Conservation (phyloP, 192 early-diverging fungal species). For the Linnemannia elongata region DNA sequence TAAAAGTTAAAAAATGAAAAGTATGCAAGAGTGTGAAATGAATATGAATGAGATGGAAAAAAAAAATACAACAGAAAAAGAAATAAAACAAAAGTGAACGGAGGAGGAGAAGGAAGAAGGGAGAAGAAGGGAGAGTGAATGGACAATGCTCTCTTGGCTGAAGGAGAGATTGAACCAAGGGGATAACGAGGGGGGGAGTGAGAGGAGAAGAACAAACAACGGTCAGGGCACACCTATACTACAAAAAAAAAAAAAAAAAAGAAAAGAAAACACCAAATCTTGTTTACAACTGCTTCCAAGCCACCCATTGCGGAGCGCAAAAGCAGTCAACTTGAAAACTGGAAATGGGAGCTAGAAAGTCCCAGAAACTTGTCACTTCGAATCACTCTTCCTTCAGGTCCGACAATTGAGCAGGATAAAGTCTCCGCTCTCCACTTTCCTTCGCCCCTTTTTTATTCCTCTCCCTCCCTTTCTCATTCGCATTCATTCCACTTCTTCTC, state of each 20-base stretch:
- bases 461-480: background rate
- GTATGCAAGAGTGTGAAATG: constrained; percentile 1
- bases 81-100: too few species aligned
- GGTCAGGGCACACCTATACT: background rate
- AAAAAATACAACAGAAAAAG: background rate
- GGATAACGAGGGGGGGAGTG: background rate
- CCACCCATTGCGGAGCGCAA: background rate
- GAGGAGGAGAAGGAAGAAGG: background rate
- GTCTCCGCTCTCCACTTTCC: background rate
- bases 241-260: constrained; percentile 1
- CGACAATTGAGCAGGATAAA: constrained; percentile 7
- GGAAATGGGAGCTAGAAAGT: background rate
- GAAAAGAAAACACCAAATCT: constrained; percentile 8
- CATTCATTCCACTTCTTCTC: background rate
- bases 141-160: background rate
- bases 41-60: background rate
- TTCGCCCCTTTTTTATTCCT: background rate
- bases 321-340: background rate
- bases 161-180: constrained; percentile 10
- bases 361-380: background rate
- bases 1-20: background rate
- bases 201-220: background rate
- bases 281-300: background rate
- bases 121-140: background rate
- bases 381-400: background rate